Evolutionary conservation across 2,329 filamentous ascomycete species (phyloP).

Genomic region (Sclerotinia trifoliorum): DNA sequence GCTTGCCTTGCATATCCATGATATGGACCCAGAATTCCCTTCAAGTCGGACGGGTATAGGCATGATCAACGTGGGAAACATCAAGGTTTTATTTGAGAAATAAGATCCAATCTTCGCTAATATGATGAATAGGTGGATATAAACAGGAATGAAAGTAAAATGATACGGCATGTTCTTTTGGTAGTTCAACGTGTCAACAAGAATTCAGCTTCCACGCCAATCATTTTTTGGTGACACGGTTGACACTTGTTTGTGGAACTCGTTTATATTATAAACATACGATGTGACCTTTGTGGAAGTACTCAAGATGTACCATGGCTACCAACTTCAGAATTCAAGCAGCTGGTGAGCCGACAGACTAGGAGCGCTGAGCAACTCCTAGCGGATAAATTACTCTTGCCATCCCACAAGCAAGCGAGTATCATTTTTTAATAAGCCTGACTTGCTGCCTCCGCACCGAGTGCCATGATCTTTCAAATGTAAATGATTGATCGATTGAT

Average conservation of each 20-base stretch:
- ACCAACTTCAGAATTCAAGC: slow-evolving; percentile 12
- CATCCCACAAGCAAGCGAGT: background rate
- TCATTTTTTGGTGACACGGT: background rate
- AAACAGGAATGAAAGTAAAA: background rate
- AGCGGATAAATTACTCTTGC: background rate
- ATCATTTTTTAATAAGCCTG: background rate
- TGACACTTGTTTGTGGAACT: slow-evolving; percentile 5
- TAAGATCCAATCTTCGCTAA: background rate
- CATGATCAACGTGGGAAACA: slow-evolving; percentile 18
- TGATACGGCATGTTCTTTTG: background rate
- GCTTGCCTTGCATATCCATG: slow-evolving; percentile 7
- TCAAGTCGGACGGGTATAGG: slow-evolving; percentile 15
- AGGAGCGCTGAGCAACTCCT: background rate
- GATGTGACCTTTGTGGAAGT: slow-evolving; percentile 18
- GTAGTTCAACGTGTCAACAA: slow-evolving; percentile 6
- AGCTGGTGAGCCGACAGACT: background rate
- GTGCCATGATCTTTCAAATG: background rate
- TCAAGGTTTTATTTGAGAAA: background rate
- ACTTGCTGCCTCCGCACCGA: background rate
- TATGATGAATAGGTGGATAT: background rate
- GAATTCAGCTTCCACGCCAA: slow-evolving; percentile 8
- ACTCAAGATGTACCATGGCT: slow-evolving; percentile 17
- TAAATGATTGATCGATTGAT: background rate
- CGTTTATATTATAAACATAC: slow-evolving; percentile 19
- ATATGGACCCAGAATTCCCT: slow-evolving; percentile 16